Evolutionary conservation across 805 yeast species (phyloP).

Genomic region (Grigorovia transvaalensis): DNA sequence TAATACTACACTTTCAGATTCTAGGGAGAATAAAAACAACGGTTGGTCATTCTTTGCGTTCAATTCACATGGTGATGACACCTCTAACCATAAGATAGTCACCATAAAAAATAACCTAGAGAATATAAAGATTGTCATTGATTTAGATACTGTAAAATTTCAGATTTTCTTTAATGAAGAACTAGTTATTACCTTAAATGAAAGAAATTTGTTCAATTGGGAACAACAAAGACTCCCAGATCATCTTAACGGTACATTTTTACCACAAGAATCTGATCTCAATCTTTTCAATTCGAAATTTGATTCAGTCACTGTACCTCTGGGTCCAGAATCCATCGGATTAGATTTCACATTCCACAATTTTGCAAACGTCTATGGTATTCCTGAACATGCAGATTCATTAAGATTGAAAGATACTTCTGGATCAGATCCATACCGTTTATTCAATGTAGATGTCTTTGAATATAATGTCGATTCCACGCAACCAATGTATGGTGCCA

Average conservation of each 20-base stretch:
- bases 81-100: slow-evolving; percentile 2
- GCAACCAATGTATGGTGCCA: slow-evolving; percentile 90
- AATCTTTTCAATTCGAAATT: slow-evolving; percentile 50
- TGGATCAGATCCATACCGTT: slow-evolving; percentile 56
- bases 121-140: slow-evolving; percentile 33
- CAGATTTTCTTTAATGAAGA: slow-evolving; percentile 37
- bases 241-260: slow-evolving; percentile 32
- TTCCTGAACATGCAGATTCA: slow-evolving; percentile 91
- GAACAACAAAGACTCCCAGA: slow-evolving; percentile 63
- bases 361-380: slow-evolving; percentile 68
- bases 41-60: background rate
- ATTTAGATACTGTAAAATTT: slow-evolving; percentile 30
- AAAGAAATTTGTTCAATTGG: slow-evolving; percentile 57
- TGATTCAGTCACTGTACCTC: slow-evolving; percentile 48
- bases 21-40: background rate
- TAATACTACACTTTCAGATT: background rate
- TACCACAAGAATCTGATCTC: slow-evolving; percentile 51
- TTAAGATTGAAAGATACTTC: slow-evolving; percentile 62
- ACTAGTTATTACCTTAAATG: slow-evolving; percentile 52
- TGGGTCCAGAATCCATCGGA: slow-evolving; percentile 87
- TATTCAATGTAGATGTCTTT: slow-evolving; percentile 89
- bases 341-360: slow-evolving; percentile 60
- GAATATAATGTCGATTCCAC: slow-evolving; percentile 79
- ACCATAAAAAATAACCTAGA: slow-evolving; percentile 2
- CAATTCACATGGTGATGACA: background rate